Percentiles rank a stretch among this genome's conserved stretches.
Conservation (phyloP, 192 early-diverging fungal species). For the Coemansia sp. region DNA sequence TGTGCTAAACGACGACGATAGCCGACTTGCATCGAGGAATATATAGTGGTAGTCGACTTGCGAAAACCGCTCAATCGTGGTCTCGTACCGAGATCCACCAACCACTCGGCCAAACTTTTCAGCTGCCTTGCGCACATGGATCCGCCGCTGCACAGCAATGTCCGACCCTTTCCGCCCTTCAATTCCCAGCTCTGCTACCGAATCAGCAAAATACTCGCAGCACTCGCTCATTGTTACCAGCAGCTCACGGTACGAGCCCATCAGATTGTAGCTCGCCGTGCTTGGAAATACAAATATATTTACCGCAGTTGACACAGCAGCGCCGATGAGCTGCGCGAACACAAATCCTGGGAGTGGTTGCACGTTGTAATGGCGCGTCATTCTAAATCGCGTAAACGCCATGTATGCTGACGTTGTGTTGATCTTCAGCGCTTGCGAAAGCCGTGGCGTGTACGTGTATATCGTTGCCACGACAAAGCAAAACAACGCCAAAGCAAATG, state of each 20-base stretch:
- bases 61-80: constrained; percentile 41
- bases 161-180: constrained; percentile 9
- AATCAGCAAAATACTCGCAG: constrained; percentile 28
- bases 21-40: constrained; percentile 19
- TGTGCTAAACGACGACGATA: constrained; percentile 33
- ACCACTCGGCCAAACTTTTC: constrained; percentile 36
- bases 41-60: constrained; percentile 43
- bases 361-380: constrained; percentile 8
- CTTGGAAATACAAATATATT: constrained; percentile 46
- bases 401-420: constrained; percentile 26
- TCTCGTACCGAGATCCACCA: constrained; percentile 44
- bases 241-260: constrained; percentile 19
- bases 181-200: constrained; percentile 15
- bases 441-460: constrained; percentile 34
- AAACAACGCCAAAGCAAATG: constrained; percentile 25
- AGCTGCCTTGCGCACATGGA: neutral
- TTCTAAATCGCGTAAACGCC: constrained; percentile 24
- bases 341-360: constrained; percentile 31
- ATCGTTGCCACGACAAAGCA: constrained; percentile 26
- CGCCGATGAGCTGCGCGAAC: constrained; percentile 41
- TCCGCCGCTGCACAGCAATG: constrained; percentile 8
- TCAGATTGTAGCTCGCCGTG: constrained; percentile 33
- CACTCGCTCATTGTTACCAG: constrained; percentile 28
- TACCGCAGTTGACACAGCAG: constrained; percentile 30
- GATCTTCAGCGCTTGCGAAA: constrained; percentile 32